phyloP scores from a whole-genome alignment of 2,329 filamentous ascomycete species.

The Paraconiothyrium sp. region DNA sequence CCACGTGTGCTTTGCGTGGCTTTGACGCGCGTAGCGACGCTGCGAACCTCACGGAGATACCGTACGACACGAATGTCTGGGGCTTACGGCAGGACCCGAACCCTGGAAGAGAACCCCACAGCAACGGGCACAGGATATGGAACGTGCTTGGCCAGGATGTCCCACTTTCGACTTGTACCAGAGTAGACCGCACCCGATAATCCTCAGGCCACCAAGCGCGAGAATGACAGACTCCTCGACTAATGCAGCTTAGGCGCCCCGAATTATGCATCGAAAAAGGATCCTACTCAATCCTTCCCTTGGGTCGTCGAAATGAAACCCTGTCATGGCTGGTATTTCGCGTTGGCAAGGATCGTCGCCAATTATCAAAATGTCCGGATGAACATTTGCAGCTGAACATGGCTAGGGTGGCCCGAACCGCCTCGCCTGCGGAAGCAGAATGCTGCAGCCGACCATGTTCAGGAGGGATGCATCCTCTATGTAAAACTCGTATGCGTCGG shows the following conservation, averaged over 20 bases:
- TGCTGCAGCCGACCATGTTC: neutral
- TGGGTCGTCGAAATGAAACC: neutral
- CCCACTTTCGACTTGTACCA: neutral
- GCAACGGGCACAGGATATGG: neutral
- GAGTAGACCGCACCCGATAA: neutral
- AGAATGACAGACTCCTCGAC: neutral
- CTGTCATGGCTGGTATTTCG: neutral
- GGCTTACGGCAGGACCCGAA: neutral
- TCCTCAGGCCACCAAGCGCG: neutral
- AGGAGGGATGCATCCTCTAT: no score
- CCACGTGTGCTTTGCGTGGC: conserved; percentile 7
- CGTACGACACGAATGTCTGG: neutral
- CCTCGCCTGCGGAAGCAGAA: neutral
- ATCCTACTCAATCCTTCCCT: neutral
- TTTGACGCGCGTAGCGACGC: neutral
- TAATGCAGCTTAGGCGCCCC: neutral
- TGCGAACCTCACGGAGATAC: neutral
- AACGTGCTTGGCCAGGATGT: neutral
- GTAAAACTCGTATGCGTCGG: neutral
- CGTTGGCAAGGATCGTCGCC: neutral
- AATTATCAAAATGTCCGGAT: neutral
- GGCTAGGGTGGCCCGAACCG: neutral
- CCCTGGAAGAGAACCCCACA: neutral
- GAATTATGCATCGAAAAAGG: neutral
- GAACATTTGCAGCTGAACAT: neutral